Base-by-base conservation (phyloP, 305 asterid genomes). In the Plantago coronopus region DNA sequence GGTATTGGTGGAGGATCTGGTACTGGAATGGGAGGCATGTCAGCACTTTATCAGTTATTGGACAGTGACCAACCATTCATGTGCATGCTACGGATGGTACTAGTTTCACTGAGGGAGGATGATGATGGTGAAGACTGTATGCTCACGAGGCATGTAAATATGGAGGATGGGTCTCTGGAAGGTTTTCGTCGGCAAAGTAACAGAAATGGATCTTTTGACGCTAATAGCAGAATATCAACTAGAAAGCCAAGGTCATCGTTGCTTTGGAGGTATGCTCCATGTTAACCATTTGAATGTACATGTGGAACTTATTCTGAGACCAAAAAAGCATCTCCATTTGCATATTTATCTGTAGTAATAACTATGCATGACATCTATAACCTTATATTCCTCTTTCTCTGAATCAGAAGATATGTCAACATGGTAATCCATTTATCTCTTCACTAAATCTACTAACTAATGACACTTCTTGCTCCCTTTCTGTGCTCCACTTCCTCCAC, bases 1-100 rank as follows among this genome's bases (percentile, higher is more conserved):
- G 99, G 99, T 67, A 89, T 94, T 70, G 97, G 99, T 67, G 99
- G 97, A 72, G 99, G 99, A 63, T 89, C 99, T 75, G 97, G 99
- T 72, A 94, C 99, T 72, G 99, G 99, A 69, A 94, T 94, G 99
- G 99, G 99, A 71, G 95, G 96, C 68, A 85, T 89, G 94, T 70
- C 96, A 63, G 87, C 88, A 48, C 96, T 89, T 68, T 89, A 94
- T 79, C 97, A 94, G 78, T 72, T 94, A 78, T 68, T 94, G 82
- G 99, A 94, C 73, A 94, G 99, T 70, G 99, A 94, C 77, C 99
- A 94, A 72, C 99, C 97, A 56, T 94, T 94, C 76, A 80, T 94
- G 63, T 89, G 97, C 70, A 93, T 93, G 99, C 93, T 93, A 51
- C 88, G 99, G 17, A 93, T 93, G 99, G 96, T 93, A 68, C 99